Conservation (phyloP, 176 grass and related monocot genomes). For the Carex myosuroides region DNA sequence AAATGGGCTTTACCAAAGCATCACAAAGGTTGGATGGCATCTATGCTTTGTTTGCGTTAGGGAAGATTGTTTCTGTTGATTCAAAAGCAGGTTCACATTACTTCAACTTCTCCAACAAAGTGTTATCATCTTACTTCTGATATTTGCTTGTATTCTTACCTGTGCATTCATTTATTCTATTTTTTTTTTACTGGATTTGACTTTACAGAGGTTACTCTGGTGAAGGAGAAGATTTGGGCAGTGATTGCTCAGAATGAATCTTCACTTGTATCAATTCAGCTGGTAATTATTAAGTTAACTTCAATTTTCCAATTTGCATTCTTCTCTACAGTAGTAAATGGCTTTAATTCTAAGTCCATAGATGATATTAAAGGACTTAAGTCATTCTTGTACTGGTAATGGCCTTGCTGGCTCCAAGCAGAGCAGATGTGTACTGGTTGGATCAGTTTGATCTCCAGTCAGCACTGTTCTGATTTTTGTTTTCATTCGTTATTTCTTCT, state of each 20-base stretch:
- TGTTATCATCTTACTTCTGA: neutral
- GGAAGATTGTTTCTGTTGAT: constrained; percentile 76
- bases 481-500: neutral
- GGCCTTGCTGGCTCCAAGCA: neutral
- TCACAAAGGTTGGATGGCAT: constrained; percentile 93
- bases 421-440: neutral
- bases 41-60: constrained; percentile 72
- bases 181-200: constrained; percentile 10
- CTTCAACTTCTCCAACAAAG: neutral
- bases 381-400: neutral
- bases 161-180: neutral
- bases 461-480: neutral
- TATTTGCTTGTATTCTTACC: constrained; percentile 6
- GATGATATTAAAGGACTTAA: neutral
- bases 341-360: neutral
- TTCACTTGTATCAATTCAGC: constrained; percentile 59
- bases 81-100: constrained; percentile 73
- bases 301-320: constrained; percentile 19
- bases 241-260: constrained; percentile 85
- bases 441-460: neutral
- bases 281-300: constrained; percentile 42
- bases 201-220: constrained; percentile 56
- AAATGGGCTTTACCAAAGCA: constrained; percentile 80
- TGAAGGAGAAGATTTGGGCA: constrained; percentile 90
- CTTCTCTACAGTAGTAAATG: neutral